A percentile compares a stretch with the other conserved stretches of the same genome.
Conservation (phyloP, 2,329 filamentous ascomycete species). For the Decorospora gaudefroyi region DNA sequence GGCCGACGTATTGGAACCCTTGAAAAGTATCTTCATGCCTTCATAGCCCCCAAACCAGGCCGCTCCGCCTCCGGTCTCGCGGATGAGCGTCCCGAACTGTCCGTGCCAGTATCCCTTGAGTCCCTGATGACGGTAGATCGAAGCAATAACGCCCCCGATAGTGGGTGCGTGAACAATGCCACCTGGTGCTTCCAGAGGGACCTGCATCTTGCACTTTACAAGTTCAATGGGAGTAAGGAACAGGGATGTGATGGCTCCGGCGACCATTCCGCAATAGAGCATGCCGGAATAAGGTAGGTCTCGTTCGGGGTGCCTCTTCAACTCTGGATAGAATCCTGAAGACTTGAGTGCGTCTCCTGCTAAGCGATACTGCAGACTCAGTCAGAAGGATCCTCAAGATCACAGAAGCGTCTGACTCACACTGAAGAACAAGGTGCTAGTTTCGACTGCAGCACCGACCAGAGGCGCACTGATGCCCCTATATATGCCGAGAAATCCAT, state of each 20-base stretch:
- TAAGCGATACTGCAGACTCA: slow-evolving; percentile 50
- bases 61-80: slow-evolving; percentile 89
- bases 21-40: slow-evolving; percentile 68
- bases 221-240: slow-evolving; percentile 94
- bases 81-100: slow-evolving; percentile 88
- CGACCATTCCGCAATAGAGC: slow-evolving; percentile 78
- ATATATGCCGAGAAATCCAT: slow-evolving; percentile 83
- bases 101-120: slow-evolving; percentile 91
- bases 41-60: slow-evolving; percentile 78
- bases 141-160: slow-evolving; percentile 71
- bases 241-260: slow-evolving; percentile 86
- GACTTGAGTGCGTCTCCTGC: slow-evolving; percentile 66
- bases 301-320: slow-evolving; percentile 48
- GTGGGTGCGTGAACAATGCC: slow-evolving; percentile 58
- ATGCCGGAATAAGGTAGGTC: slow-evolving; percentile 75
- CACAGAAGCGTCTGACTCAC: slow-evolving; percentile 39
- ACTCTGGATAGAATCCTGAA: slow-evolving; percentile 58
- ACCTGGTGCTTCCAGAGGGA: slow-evolving; percentile 57
- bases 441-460: slow-evolving; percentile 88
- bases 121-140: slow-evolving; percentile 82
- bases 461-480: slow-evolving; percentile 91
- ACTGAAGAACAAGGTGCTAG: slow-evolving; percentile 89
- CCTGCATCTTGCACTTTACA: slow-evolving; percentile 98
- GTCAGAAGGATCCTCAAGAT: slow-evolving; percentile 23
- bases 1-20: slow-evolving; percentile 52